Base-by-base conservation (phyloP, 1,139 yeast species). In the Suhomyces taliae region DNA sequence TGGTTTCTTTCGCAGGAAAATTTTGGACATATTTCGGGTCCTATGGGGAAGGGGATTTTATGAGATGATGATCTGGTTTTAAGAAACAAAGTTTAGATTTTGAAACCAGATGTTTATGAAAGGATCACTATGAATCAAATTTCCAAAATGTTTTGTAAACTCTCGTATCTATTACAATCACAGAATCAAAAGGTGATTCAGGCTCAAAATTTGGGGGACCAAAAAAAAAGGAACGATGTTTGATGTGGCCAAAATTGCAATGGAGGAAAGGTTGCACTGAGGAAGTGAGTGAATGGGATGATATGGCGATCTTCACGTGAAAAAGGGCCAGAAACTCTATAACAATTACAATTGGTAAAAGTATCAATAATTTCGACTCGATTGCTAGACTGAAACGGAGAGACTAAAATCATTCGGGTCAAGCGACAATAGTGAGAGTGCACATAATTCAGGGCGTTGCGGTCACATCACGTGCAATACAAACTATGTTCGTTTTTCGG, bases 1-100 rank as follows among this genome's bases (percentile, higher is more conserved):
- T 26, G 85, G 85, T 57, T 72, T 81, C 63, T 76, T 82, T 61
- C 85, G 72, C 57, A 79, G 78, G 70, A 69, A 62, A 33, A 49
- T 50, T 67, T 79, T 79, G 78, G 49, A 72, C 69, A 68, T 75
- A 29, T 6, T 29, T 29, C 32, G 32, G 32, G 32, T 29, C 32
- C 32, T 9, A 29, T 29, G 32, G 32, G n/a, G 4, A 29, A 9
- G 3, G 32, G 32, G 9, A 9, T 9, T 9, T 29, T 29, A 11
- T 29, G 32, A 29, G 11, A 29, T 19, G 24, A 19, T 19, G 24
- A 19, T 19, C 24, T 19, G 24, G 24, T 19, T 2, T 19, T 19
- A 19, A 19, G 6, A 19, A 19, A 19, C 24, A 19, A 19, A 19
- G 24, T 19, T 19, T 19, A 19, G 24, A 19, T 19, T 4, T 19